Conservation (phyloP, 2,329 filamentous ascomycete species). For the Apiospora phragmitis region DNA sequence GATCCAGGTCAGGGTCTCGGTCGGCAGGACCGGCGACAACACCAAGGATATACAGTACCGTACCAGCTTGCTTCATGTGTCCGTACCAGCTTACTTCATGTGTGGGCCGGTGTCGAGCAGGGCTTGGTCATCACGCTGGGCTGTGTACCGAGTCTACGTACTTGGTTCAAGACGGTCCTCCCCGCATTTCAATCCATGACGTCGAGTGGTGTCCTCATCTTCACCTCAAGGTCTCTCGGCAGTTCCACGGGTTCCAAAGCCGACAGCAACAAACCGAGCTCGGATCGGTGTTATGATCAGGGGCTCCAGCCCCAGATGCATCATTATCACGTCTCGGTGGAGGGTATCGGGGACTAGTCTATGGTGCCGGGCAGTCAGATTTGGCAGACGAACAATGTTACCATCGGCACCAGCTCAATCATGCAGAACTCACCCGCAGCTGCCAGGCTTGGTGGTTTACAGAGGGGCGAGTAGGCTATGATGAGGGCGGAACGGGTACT, state of each 20-base stretch:
- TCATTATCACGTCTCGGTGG: background rate
- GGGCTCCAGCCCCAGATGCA: background rate
- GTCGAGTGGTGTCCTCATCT: background rate
- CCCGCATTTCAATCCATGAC: background rate
- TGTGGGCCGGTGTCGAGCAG: conserved; percentile 9
- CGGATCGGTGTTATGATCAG: background rate
- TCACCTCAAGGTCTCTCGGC: background rate
- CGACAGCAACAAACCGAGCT: background rate
- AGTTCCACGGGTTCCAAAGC: no score
- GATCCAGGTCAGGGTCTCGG: background rate
- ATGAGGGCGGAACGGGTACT: no score
- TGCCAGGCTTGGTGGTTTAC: background rate
- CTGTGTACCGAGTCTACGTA: conserved; percentile 11
- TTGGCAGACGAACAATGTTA: background rate
- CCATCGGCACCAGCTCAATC: background rate
- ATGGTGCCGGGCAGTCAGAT: background rate
- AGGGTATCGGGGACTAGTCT: background rate
- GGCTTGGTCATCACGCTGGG: conserved; percentile 13
- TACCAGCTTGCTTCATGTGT: background rate
- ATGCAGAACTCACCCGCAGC: background rate
- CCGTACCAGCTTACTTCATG: background rate
- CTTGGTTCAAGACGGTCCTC: background rate
- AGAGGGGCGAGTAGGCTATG: no score
- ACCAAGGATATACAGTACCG: background rate
- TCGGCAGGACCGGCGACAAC: background rate